Base-by-base conservation (phyloP, 2,329 filamentous ascomycete genomes). In the Aureobasidium sp. region DNA sequence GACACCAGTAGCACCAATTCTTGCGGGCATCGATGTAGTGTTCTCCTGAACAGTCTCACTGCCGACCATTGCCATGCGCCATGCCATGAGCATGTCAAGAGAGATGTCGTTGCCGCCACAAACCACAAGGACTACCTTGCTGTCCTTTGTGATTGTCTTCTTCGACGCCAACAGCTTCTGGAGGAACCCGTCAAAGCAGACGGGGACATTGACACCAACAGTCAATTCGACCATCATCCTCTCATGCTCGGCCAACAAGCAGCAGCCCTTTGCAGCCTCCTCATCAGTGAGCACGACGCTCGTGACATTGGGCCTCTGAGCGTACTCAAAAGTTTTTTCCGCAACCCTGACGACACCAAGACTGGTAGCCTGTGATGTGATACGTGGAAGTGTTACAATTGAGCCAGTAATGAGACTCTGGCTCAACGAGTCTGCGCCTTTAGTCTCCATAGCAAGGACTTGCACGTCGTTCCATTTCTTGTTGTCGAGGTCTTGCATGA, bases 71-170 rank as follows among this genome's bases (percentile, higher is more conserved):
- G 22, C 61, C 62, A 56, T 73, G 71, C 62, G 72, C 70, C 76
- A 80, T 39, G 70, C 69, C 34, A 68, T 70, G 55, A 80, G 63
- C 70, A 77, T 77, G 51, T 74, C 71, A 2, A 75, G 67, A 0
- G 70, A 75, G 30, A 80, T 70, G 61, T 76, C 76, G 45, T 70
- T 76, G 8, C 76, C 78, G 2, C 91, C 91, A 64, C 91, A 97
- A 6, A 96, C 83, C 19, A 95, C 76, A 50, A 96, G 73, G 1
- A 96, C 90, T 3, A 96, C 79, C 58, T 87, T 88, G 66, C 82
- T 85, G 55, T 78, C 71, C 1, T 75, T 72, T 69, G 78, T 84
- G 58, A 88, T 77, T 27, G 78, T 77, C 32, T 84, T 80, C 50
- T 53, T 53, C 21, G 32, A 38, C 0, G 90, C 70, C 8, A 81